Percentiles rank a stretch among this genome's conserved stretches.
These are phyloP conservation scores for Dactylellina drechsleri DNA, from an alignment of 2,329 filamentous ascomycete species.

Conservation along the genomic window DNA sequence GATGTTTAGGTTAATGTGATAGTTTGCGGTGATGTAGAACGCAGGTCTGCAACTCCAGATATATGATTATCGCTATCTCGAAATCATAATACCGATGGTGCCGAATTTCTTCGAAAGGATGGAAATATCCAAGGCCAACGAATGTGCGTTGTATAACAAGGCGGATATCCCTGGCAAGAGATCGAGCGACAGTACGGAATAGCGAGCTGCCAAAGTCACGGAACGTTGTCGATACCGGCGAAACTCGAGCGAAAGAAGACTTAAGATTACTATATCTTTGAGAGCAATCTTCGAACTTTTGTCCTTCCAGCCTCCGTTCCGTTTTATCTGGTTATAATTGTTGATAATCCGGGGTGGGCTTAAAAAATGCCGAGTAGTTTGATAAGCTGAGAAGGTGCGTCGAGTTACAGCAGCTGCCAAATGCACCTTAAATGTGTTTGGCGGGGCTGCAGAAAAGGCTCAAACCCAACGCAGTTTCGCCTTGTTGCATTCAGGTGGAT, in stretches of 20 bases:
- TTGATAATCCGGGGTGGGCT: no score
- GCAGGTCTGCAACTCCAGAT: no score
- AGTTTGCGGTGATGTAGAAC: no score
- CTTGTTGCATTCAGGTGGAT: background rate
- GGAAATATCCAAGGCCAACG: no score
- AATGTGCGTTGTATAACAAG: no score
- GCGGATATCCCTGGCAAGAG: no score
- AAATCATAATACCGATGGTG: slow-evolving; percentile 4
- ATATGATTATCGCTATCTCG: slow-evolving; percentile 4
- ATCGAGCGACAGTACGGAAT: no score
- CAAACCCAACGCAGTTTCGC: slow-evolving; percentile 3
- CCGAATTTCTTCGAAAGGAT: no score
- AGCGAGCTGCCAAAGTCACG: background rate
- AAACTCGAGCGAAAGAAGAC: background rate
- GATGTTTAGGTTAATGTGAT: no score
- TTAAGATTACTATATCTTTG: background rate
- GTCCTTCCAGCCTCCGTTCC: no score
- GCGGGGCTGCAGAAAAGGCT: background rate
- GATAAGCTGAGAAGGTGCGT: slow-evolving; percentile 42
- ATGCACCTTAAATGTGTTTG: slow-evolving; percentile 12
- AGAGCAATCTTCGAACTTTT: no score
- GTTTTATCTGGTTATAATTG: no score
- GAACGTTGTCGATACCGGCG: background rate
- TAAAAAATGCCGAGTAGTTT: slow-evolving; percentile 2
- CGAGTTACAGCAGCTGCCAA: slow-evolving; percentile 33